Evolutionary conservation across 1,284 basidiomycete species (phyloP).

Genomic region (Ceratobasidium papillatum): DNA sequence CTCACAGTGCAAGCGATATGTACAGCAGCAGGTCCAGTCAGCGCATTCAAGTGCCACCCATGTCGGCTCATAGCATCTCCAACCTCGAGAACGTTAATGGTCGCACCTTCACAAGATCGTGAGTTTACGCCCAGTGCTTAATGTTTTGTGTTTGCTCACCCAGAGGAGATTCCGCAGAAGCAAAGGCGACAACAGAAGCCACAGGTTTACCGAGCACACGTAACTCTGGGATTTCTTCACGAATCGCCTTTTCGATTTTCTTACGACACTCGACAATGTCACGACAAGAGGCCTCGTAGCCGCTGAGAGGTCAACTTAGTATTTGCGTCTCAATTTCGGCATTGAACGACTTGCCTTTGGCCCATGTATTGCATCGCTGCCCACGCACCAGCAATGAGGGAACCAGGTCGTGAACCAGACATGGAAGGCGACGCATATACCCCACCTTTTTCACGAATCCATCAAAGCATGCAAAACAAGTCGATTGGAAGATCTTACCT

Average conservation of each 20-base stretch:
- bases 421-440: constrained; percentile 86
- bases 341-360: constrained; percentile 63
- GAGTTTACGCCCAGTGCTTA: neutral
- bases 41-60: constrained; percentile 92
- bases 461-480: constrained; percentile 24
- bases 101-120: constrained; percentile 57
- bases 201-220: constrained; percentile 89
- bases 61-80: constrained; percentile 87
- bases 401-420: constrained; percentile 89
- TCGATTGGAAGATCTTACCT: constrained; percentile 56
- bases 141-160: neutral
- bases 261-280: constrained; percentile 81
- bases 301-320: constrained; percentile 59
- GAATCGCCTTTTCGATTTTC: constrained; percentile 72
- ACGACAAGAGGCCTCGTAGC: constrained; percentile 90
- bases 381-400: constrained; percentile 95
- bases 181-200: constrained; percentile 91
- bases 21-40: constrained; percentile 80
- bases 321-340: neutral
- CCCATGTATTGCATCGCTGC: constrained; percentile 95
- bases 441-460: constrained; percentile 58
- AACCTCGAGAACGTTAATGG: constrained; percentile 81
- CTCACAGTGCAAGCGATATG: constrained; percentile 95
- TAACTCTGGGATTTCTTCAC: constrained; percentile 76
- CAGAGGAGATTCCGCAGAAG: constrained; percentile 43